Percentiles rank a stretch among this genome's conserved stretches.
Evolutionary conservation across 352 stramenopile genomes (phyloP).

Genomic region (Phytopythium helicoides): DNA sequence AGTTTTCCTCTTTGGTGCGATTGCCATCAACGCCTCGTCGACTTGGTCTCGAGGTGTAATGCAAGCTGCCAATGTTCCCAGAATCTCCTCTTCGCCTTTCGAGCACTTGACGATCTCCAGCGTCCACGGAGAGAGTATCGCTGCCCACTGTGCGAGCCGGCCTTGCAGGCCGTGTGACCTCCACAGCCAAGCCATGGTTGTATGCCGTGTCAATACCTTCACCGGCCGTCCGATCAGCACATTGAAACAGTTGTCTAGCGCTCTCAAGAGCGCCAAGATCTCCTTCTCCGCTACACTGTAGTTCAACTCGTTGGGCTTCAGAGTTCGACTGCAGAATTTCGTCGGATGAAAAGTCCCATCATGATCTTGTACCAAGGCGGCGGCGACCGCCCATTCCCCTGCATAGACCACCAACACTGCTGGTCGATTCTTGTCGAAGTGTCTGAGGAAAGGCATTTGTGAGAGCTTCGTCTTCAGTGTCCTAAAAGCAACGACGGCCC

Average conservation of each 20-base stretch:
- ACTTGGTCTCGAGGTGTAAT: no score
- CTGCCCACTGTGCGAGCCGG: no score
- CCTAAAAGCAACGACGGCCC: no score
- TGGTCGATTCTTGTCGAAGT: not conserved
- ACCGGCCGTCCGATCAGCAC: no score
- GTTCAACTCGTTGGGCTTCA: conserved; percentile 12
- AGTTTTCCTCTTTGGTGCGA: no score
- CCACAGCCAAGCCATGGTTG: conserved; percentile 4
- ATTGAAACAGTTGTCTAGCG: conserved; percentile 6
- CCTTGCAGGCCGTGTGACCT: conserved; percentile 1
- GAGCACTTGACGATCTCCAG: no score
- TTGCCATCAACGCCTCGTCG: no score
- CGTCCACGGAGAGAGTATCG: no score
- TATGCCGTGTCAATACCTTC: conserved; percentile 2
- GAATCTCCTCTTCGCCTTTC: not conserved
- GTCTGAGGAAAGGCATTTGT: not conserved
- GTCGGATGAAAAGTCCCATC: not conserved
- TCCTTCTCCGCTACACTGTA: conserved; percentile 15
- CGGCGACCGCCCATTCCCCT: conserved; percentile 7
- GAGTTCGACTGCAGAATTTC: no score
- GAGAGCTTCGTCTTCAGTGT: conserved; percentile 9
- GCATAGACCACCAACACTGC: conserved; percentile 8
- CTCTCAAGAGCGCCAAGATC: conserved; percentile 1
- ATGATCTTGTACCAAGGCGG: conserved; percentile 2
- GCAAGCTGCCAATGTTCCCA: no score